Evolutionary conservation across 2,329 filamentous ascomycete species (phyloP).

Genomic region (Arthrobotrys megalospora): DNA sequence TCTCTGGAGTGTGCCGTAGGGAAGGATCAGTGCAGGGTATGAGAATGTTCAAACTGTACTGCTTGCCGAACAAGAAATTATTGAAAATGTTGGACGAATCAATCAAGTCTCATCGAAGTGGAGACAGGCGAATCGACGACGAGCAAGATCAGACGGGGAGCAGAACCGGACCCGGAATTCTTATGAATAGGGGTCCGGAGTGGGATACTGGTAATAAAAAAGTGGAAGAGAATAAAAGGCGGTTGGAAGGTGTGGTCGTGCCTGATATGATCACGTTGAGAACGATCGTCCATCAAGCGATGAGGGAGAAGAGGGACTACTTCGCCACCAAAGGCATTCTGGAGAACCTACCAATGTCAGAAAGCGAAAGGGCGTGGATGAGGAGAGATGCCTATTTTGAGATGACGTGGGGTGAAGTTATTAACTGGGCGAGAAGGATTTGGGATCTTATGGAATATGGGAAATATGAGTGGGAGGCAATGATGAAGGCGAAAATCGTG

Average conservation of each 20-base stretch:
- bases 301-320: slow-evolving; percentile 53
- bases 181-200: background rate
- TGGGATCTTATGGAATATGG: slow-evolving; percentile 54
- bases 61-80: slow-evolving; percentile 39
- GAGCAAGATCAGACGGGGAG: slow-evolving; percentile 3
- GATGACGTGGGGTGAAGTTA: slow-evolving; percentile 36
- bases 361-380: slow-evolving; percentile 38
- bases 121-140: slow-evolving; percentile 42
- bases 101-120: slow-evolving; percentile 51
- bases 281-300: slow-evolving; percentile 49
- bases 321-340: slow-evolving; percentile 40
- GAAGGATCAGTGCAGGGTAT: slow-evolving; percentile 56
- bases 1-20: slow-evolving; percentile 36
- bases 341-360: slow-evolving; percentile 36
- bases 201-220: slow-evolving; percentile 13
- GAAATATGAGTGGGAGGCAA: slow-evolving; percentile 42
- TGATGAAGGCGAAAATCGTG: slow-evolving; percentile 33
- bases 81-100: slow-evolving; percentile 41
- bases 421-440: slow-evolving; percentile 39
- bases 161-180: slow-evolving; percentile 3
- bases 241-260: slow-evolving; percentile 37
- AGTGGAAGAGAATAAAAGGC: slow-evolving; percentile 18
- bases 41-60: slow-evolving; percentile 59
- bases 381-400: slow-evolving; percentile 55
- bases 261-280: slow-evolving; percentile 34